Conservation (phyloP, 2,329 filamentous ascomycete genomes). For the Bipolaris cookei region DNA sequence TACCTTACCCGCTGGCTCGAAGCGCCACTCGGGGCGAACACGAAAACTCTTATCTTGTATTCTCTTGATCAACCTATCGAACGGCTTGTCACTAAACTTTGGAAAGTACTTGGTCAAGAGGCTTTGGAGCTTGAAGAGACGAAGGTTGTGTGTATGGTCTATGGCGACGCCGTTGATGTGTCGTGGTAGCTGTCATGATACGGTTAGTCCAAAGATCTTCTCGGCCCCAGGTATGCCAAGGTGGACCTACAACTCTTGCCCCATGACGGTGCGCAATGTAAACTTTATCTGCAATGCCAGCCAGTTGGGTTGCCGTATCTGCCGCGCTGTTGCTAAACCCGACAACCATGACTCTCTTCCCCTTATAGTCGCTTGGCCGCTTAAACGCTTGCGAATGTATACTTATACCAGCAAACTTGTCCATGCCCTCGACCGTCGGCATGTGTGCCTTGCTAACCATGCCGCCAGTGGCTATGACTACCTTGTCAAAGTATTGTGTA, state of each 20-base stretch:
- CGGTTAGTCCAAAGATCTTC: neutral
- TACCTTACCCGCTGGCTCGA: slow-evolving; percentile 26
- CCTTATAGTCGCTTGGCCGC: slow-evolving; percentile 15
- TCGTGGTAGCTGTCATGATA: slow-evolving; percentile 22
- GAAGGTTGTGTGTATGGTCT: slow-evolving; percentile 24
- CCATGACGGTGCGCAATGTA: slow-evolving; percentile 37
- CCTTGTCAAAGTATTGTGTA: slow-evolving; percentile 27
- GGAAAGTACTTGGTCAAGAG: slow-evolving; percentile 24
- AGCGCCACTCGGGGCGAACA: slow-evolving; percentile 31
- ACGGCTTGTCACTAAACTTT: slow-evolving; percentile 19
- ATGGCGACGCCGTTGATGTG: slow-evolving; percentile 20
- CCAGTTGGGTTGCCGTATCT: slow-evolving; percentile 32
- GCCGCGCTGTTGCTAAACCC: slow-evolving; percentile 37
- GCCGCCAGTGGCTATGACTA: slow-evolving; percentile 31
- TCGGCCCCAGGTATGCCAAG: neutral
- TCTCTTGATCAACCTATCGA: slow-evolving; percentile 27
- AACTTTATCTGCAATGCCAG: slow-evolving; percentile 25
- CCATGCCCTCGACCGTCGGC: slow-evolving; percentile 24
- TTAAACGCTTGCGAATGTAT: slow-evolving; percentile 27
- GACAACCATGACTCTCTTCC: slow-evolving; percentile 32
- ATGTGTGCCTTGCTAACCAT: slow-evolving; percentile 24
- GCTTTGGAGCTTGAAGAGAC: slow-evolving; percentile 20
- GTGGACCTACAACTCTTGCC: slow-evolving; percentile 22
- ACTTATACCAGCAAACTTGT: slow-evolving; percentile 23
- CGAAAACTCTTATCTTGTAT: slow-evolving; percentile 33